Conservation (phyloP, 805 yeast species). For the Candida ortonii region DNA sequence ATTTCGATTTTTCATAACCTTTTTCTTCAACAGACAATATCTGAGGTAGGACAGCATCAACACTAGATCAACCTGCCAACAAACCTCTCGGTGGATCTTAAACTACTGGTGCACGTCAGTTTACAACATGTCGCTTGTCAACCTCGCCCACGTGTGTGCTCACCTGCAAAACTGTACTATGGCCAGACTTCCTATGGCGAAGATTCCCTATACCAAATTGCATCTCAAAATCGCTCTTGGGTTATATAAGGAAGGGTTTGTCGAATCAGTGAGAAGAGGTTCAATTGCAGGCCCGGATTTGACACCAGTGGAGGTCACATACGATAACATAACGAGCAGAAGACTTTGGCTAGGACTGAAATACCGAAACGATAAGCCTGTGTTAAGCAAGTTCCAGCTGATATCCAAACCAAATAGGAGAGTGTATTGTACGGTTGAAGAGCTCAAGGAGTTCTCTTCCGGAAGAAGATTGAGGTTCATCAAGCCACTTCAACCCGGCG, state of each 20-base stretch:
- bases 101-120: too few species aligned
- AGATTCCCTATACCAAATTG: slow-evolving; percentile 77
- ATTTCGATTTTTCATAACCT: too few species aligned
- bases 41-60: too few species aligned
- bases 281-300: slow-evolving; percentile 81
- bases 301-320: slow-evolving; percentile 72
- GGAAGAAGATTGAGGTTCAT: slow-evolving; percentile 76
- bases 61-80: too few species aligned
- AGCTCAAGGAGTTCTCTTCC: slow-evolving; percentile 67
- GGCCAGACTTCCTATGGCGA: slow-evolving; percentile 69
- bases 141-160: slow-evolving; percentile 78
- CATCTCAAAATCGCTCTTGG: slow-evolving; percentile 83
- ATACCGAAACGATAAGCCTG: slow-evolving; percentile 77
- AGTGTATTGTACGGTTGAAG: slow-evolving; percentile 59
- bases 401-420: slow-evolving; percentile 84
- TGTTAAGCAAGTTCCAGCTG: slow-evolving; percentile 65
- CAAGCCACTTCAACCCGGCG: slow-evolving; percentile 85
- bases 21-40: too few species aligned
- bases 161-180: slow-evolving; percentile 86
- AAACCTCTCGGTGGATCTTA: too few species aligned
- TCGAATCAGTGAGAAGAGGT: slow-evolving; percentile 82
- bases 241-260: slow-evolving; percentile 86
- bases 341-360: slow-evolving; percentile 91
- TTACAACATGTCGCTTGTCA: slow-evolving; percentile 80
- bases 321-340: slow-evolving; percentile 80